A percentile compares a stretch with the other conserved stretches of the same genome.
Conservation (phyloP, 768 basidiomycete genomes). For the Leccinum ochraceum region DNA sequence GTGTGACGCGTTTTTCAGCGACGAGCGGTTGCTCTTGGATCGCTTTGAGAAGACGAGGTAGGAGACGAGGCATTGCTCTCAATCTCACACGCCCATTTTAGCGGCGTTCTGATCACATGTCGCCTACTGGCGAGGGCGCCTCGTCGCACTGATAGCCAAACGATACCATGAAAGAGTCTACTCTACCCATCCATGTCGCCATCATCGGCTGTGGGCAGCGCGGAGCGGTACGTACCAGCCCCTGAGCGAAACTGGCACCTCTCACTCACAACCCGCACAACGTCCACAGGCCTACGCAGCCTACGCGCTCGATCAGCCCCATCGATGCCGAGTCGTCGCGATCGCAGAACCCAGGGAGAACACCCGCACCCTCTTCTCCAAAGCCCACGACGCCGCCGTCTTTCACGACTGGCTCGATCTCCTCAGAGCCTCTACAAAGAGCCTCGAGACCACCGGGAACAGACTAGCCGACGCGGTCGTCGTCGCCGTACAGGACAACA, state of each 20-base stretch:
- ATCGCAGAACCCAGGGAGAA: conserved; percentile 81
- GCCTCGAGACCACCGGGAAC: conserved; percentile 60
- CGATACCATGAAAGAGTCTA: conserved; percentile 15
- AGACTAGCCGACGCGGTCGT: conserved; percentile 82
- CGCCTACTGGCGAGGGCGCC: background rate
- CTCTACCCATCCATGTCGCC: conserved; percentile 63
- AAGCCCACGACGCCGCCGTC: conserved; percentile 58
- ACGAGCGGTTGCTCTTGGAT: conserved; percentile 33
- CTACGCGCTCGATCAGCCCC: conserved; percentile 62
- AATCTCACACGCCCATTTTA: no score
- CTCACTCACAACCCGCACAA: background rate
- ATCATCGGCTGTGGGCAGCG: conserved; percentile 85
- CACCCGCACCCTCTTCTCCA: conserved; percentile 59
- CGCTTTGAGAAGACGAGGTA: conserved; percentile 59
- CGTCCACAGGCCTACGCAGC: conserved; percentile 56
- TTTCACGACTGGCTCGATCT: conserved; percentile 76
- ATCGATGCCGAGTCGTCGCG: conserved; percentile 73
- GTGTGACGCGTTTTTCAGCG: conserved; percentile 14
- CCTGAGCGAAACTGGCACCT: background rate
- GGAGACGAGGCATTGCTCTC: conserved; percentile 63
- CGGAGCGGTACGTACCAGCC: conserved; percentile 53
- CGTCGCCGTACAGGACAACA: conserved; percentile 76
- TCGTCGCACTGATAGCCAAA: conserved; percentile 23
- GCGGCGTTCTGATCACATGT: conserved; percentile 17
- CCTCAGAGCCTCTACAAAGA: conserved; percentile 63